Base-by-base conservation (phyloP, 2,329 filamentous ascomycete genomes). In the Aspergillus terreus region DNA sequence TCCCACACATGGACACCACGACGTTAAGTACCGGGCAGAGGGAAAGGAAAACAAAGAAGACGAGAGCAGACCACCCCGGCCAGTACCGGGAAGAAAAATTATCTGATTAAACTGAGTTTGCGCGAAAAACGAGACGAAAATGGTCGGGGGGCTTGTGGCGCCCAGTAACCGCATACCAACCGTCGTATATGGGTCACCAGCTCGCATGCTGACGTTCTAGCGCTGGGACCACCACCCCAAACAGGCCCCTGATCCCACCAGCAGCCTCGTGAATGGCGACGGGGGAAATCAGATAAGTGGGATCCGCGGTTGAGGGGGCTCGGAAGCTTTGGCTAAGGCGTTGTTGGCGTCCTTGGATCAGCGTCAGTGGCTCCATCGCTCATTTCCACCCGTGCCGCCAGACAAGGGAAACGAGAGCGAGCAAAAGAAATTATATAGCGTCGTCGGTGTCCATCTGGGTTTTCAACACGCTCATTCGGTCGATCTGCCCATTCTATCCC, bases 271-370 rank as follows among this genome's bases (percentile, higher is more conserved):
- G 27, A 30, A 30, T 30, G 27, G 27, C 27, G 27, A 38, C 35
- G 35, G 15, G 4, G 3, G 15, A 9, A n/a, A 47, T 47, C 45
- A 40, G 45, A 47, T 47, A 47, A 47, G 45, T 47, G 45, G 33
- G 45, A 47, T 47, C 33, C 35, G 14, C 45, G 25, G 23, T 17
- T 25, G 25, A 19, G 32, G 25, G 25, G 21, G 23, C 15, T 30
- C 33, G 27, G 27, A 48, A 48, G 46, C 46, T 48, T 48, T 38
- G 33, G 46, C 46, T 48, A 48, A 48, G 46, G 21, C 46, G 25
- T 41, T 5, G 27, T 36, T 7, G 12, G 27, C 19, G 5, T 27
- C 25, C 46, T 23, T 23, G 23, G 21, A 36, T 36, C 46, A 41
- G 40, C 25, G 46, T 27, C 40, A 9, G 21, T 38, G 35, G 35